phyloP scores from a whole-genome alignment of 2,329 filamentous ascomycete species.

The Hortaea werneckii region DNA sequence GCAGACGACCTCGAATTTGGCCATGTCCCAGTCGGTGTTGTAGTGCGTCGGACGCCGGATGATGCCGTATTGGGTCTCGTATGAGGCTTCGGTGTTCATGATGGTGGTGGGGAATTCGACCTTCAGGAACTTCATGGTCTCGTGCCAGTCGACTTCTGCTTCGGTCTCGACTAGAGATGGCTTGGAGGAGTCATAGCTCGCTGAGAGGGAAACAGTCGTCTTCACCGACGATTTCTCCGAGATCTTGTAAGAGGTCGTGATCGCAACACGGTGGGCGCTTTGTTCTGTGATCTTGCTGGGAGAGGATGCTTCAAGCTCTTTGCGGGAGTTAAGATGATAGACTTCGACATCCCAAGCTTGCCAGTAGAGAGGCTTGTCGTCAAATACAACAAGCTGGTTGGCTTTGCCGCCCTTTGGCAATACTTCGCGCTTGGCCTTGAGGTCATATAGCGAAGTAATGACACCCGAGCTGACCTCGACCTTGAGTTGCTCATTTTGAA shows the following conservation, averaged over 20 bases:
- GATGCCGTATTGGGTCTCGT: slow-evolving; percentile 90
- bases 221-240: slow-evolving; percentile 78
- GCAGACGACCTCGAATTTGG: slow-evolving; percentile 93
- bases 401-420: slow-evolving; percentile 64
- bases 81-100: slow-evolving; percentile 81
- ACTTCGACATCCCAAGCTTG: slow-evolving; percentile 98
- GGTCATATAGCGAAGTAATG: slow-evolving; percentile 78
- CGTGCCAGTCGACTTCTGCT: slow-evolving; percentile 90
- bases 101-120: slow-evolving; percentile 95
- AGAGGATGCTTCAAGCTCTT: slow-evolving; percentile 56
- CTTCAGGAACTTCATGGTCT: slow-evolving; percentile 96
- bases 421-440: slow-evolving; percentile 61
- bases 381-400: slow-evolving; percentile 88
- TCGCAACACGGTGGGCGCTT: slow-evolving; percentile 65
- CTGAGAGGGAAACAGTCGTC: slow-evolving; percentile 71
- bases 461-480: slow-evolving; percentile 64
- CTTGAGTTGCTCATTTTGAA: slow-evolving; percentile 67
- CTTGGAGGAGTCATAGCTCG: slow-evolving; percentile 43
- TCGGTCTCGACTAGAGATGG: slow-evolving; percentile 66
- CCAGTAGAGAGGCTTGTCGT: slow-evolving; percentile 96
- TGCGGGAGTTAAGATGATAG: slow-evolving; percentile 79
- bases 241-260: slow-evolving; percentile 77
- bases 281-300: slow-evolving; percentile 62
- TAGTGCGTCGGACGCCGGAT: slow-evolving; percentile 88
- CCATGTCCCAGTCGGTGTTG: slow-evolving; percentile 97